Percentiles rank a stretch among this genome's conserved stretches.
These are phyloP conservation scores for Phytophthora hibernalis DNA, from an alignment of 352 stramenopile genomes.

Conservation along the genomic window DNA sequence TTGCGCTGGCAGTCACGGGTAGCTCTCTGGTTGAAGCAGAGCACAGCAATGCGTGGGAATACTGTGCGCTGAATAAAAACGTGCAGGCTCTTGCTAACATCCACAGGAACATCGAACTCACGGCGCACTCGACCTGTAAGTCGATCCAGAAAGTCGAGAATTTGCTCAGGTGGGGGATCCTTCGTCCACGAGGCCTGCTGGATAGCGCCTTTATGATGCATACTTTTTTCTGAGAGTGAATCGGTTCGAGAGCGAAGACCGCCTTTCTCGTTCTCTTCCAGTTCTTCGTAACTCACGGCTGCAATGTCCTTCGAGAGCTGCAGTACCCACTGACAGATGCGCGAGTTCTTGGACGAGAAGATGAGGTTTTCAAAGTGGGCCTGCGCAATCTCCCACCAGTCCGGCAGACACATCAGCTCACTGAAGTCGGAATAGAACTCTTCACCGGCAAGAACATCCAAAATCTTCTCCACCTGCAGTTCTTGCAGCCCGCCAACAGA, in stretches of 20 bases:
- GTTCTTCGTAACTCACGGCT: constrained; percentile 57
- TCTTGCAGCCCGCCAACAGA: constrained; percentile 62
- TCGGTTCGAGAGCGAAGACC: constrained; percentile 20
- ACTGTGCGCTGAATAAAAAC: constrained; percentile 81
- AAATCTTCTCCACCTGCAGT: constrained; percentile 76
- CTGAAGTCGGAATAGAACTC: constrained; percentile 88
- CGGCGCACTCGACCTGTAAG: constrained; percentile 73
- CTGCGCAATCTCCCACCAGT: constrained; percentile 88
- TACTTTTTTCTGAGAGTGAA: constrained; percentile 10
- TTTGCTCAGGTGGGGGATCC: constrained; percentile 73
- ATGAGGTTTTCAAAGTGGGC: constrained; percentile 90
- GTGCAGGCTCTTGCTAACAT: constrained; percentile 84
- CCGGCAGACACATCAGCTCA: constrained; percentile 74
- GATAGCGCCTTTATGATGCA: constrained; percentile 5
- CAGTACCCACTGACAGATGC: constrained; percentile 74
- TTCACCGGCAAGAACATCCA: constrained; percentile 77
- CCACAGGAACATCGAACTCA: constrained; percentile 72
- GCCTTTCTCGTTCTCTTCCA: constrained; percentile 51
- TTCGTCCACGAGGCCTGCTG: constrained; percentile 60
- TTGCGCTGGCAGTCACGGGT: constrained; percentile 81
- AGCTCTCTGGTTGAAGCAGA: constrained; percentile 79
- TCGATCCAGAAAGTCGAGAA: constrained; percentile 79
- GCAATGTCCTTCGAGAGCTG: constrained; percentile 75
- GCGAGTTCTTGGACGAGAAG: constrained; percentile 70
- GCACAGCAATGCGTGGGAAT: constrained; percentile 71